These are phyloP conservation scores for Citrus sp. DNA, from an alignment of 345 rosid species.

Conservation along the genomic window DNA sequence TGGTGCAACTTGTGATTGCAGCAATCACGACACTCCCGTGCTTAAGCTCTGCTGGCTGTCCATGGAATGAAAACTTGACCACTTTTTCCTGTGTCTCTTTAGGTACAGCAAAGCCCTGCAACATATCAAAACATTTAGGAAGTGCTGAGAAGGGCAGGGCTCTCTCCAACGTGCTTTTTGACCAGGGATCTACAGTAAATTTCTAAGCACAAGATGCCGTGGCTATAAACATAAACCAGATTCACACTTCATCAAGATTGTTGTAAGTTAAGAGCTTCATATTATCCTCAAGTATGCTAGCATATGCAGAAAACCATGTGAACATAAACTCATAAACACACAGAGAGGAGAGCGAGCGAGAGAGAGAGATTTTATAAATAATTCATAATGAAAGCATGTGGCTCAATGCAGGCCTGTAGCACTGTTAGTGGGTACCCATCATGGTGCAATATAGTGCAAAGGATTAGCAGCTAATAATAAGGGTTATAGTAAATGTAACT, in stretches of 20 bases:
- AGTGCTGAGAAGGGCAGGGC: not conserved
- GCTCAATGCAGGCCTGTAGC: not conserved
- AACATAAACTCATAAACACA: not conserved
- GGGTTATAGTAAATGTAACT: not conserved
- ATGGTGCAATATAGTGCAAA: not conserved
- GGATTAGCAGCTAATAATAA: not conserved
- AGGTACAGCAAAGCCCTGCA: slow-evolving; percentile 90
- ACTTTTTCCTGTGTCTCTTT: slow-evolving; percentile 78
- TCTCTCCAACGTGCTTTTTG: not conserved
- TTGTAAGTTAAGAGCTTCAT: not conserved
- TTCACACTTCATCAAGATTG: not conserved
- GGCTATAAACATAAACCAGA: not conserved
- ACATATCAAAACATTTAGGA: slow-evolving; percentile 12
- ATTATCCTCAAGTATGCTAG: not conserved
- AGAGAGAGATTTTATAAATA: not conserved
- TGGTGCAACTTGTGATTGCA: slow-evolving; percentile 97
- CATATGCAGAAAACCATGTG: not conserved
- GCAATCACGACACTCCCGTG: slow-evolving; percentile 99
- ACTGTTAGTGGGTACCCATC: not conserved
- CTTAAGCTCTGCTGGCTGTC: slow-evolving; percentile 85
- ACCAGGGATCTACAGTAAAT: not conserved
- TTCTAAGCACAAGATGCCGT: not conserved
- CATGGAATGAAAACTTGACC: slow-evolving; percentile 77
- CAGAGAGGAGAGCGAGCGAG: not conserved
- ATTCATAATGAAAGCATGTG: not conserved